A percentile compares a stretch with the other conserved stretches of the same genome.
Conservation (phyloP, 306 rosid genomes). For the Delonix regia region DNA sequence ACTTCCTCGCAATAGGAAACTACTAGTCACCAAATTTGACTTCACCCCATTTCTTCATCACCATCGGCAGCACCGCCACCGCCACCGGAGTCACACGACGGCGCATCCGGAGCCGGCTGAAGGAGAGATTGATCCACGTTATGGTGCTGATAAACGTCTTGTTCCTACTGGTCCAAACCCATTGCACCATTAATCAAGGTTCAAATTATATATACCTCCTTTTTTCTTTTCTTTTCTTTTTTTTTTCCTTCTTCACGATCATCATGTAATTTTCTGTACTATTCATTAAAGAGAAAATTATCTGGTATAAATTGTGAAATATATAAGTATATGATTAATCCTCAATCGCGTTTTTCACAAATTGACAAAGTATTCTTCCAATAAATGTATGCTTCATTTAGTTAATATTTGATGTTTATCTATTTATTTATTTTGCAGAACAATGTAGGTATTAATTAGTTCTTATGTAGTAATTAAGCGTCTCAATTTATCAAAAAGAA, state of each 20-base stretch:
- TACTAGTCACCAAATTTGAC: slow-evolving; percentile 47
- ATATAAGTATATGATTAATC: slow-evolving; percentile 20
- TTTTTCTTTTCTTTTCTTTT: neutral
- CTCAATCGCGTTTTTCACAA: slow-evolving; percentile 9
- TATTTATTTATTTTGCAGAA: too few species aligned
- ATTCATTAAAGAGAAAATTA: slow-evolving; percentile 38
- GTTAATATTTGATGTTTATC: neutral
- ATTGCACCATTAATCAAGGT: slow-evolving; percentile 79
- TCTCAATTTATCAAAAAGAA: neutral
- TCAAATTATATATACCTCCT: neutral
- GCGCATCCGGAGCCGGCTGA: neutral
- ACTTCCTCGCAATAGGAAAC: slow-evolving; percentile 46
- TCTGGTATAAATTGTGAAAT: slow-evolving; percentile 40
- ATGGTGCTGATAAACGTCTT: slow-evolving; percentile 78
- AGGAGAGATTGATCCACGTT: slow-evolving; percentile 67
- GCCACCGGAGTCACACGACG: slow-evolving; percentile 25
- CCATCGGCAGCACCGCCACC: slow-evolving; percentile 39
- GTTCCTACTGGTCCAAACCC: slow-evolving; percentile 99
- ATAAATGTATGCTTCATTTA: slow-evolving; percentile 20
- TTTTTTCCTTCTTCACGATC: slow-evolving; percentile 35
- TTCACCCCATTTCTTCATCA: slow-evolving; percentile 58
- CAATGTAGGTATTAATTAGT: neutral
- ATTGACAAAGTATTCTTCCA: slow-evolving; percentile 16
- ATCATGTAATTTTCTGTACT: slow-evolving; percentile 47
- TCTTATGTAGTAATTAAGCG: neutral